These are phyloP conservation scores for Diplocarpon rosae DNA, from an alignment of 2,329 filamentous ascomycete species.

Conservation along the genomic window DNA sequence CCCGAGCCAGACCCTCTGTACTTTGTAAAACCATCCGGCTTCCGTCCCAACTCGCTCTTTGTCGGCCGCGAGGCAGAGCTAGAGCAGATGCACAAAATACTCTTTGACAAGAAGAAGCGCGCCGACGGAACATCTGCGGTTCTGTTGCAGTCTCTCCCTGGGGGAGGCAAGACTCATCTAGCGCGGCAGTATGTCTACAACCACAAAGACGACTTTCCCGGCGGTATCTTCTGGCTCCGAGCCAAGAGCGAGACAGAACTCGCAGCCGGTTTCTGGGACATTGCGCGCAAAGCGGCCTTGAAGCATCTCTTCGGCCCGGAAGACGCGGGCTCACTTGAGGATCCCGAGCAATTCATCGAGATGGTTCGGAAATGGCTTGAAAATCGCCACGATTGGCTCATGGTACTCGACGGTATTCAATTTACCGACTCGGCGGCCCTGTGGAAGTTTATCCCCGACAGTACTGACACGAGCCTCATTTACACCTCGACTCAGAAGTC, in stretches of 20 bases:
- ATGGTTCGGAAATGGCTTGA: conserved; percentile 52
- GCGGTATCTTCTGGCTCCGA: conserved; percentile 60
- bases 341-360: conserved; percentile 39
- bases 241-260: conserved; percentile 48
- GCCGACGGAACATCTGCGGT: conserved; percentile 50
- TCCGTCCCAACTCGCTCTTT: conserved; percentile 52
- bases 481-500: conserved; percentile 56
- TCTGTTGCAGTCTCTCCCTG: conserved; percentile 52
- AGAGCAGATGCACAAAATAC: conserved; percentile 43
- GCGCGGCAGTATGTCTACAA: conserved; percentile 56
- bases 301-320: conserved; percentile 27
- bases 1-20: conserved; percentile 13
- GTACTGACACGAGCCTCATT: conserved; percentile 51
- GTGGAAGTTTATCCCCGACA: conserved; percentile 52
- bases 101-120: conserved; percentile 45
- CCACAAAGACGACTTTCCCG: conserved; percentile 47
- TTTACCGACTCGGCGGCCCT: conserved; percentile 47
- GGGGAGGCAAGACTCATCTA: conserved; percentile 58
- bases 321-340: conserved; percentile 15
- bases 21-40: conserved; percentile 41
- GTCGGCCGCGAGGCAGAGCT: conserved; percentile 50
- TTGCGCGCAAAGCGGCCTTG: conserved; percentile 46
- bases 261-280: conserved; percentile 53
- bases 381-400: conserved; percentile 49
- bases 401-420: conserved; percentile 56